These are phyloP conservation scores for Domatiomyces globalis DNA, from an alignment of 2,329 filamentous ascomycete species.

Conservation along the genomic window DNA sequence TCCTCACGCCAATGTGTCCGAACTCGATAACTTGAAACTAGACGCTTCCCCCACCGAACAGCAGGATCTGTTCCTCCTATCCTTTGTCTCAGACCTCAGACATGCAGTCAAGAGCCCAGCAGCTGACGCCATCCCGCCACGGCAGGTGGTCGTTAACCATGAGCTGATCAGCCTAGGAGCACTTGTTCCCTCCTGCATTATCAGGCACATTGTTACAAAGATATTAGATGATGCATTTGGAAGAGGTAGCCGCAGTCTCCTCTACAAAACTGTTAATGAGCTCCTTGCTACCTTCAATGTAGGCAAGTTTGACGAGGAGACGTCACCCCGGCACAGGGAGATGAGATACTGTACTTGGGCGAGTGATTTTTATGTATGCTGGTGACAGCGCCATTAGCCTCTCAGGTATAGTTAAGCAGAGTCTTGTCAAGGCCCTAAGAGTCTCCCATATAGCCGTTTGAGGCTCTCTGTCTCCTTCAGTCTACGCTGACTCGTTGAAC, in stretches of 20 bases:
- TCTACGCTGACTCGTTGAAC: constrained; percentile 59
- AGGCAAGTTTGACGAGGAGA: constrained; percentile 65
- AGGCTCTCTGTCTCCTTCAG: constrained; percentile 62
- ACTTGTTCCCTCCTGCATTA: constrained; percentile 71
- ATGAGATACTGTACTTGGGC: constrained; percentile 72
- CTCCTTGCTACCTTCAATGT: constrained; percentile 57
- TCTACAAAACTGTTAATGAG: constrained; percentile 92
- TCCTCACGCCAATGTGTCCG: constrained; percentile 20
- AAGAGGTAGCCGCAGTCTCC: constrained; percentile 74
- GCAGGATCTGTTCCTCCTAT: constrained; percentile 86
- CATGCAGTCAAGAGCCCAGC: constrained; percentile 64
- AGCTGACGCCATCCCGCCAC: constrained; percentile 66
- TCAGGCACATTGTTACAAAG: constrained; percentile 75
- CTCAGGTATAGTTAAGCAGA: constrained; percentile 59
- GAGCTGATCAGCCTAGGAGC: constrained; percentile 74
- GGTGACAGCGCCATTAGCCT: constrained; percentile 84
- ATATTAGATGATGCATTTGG: constrained; percentile 71
- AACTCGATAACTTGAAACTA: constrained; percentile 82
- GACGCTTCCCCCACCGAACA: constrained; percentile 83
- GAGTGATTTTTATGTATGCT: constrained; percentile 79
- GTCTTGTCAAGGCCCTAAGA: constrained; percentile 68
- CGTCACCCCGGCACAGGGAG: constrained; percentile 72
- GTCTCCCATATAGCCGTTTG: constrained; percentile 68
- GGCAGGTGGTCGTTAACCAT: constrained; percentile 85
- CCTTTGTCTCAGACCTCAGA: constrained; percentile 68